Base-by-base conservation (phyloP, 1,284 basidiomycete species). In the Ceratobasidium sp. region DNA sequence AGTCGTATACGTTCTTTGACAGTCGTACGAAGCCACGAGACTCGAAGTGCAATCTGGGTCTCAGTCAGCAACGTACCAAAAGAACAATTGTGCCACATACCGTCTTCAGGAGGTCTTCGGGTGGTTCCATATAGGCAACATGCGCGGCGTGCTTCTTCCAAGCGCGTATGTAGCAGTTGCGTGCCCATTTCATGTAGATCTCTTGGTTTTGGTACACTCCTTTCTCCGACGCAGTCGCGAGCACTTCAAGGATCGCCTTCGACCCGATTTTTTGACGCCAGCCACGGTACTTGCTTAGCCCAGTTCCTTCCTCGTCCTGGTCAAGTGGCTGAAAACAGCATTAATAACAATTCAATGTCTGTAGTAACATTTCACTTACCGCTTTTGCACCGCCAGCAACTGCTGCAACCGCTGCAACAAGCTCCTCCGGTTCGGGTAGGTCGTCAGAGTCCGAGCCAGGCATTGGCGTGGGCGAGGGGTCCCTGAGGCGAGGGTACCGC, bases 211-310 rank as follows among this genome's bases (percentile, higher is more conserved):
- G 58, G 26, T 30, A 61, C 7, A 43, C 26, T 1, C 58, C 58
- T 11, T 46, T 44, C n/a, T 6, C n/a, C 4, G 32, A 18, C 14
- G 66, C 52, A n/a, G 16, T 18, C 1, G 35, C 35, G 11, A 38
- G 32, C 11, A 57, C 5, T 2, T 41, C 21, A 1, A 50, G 38
- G 38, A 69, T 69, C 0, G 66, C 66, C 3, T 18, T 28, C 3
- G 52, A 57, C 1, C 41, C 54, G 11, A 57, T 43, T 13, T 23
- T 32, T 13, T 41, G 16, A 1, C n/a, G 14, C 1, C 26, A n/a
- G 9, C 66, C 54, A 14, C 52, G 66, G 43, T 61, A 61, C 26
- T 28, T 14, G 43, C 43, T 23, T 8, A 61, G 58, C n/a, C 35
- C 58, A 35, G 35, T 5, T 38, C n/a, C n/a, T 38, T 38, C 35